Percentiles rank a stretch among this genome's conserved stretches.
These are phyloP conservation scores for Daphne laureola DNA, from an alignment of 441 rosid species.

Conservation along the genomic window DNA sequence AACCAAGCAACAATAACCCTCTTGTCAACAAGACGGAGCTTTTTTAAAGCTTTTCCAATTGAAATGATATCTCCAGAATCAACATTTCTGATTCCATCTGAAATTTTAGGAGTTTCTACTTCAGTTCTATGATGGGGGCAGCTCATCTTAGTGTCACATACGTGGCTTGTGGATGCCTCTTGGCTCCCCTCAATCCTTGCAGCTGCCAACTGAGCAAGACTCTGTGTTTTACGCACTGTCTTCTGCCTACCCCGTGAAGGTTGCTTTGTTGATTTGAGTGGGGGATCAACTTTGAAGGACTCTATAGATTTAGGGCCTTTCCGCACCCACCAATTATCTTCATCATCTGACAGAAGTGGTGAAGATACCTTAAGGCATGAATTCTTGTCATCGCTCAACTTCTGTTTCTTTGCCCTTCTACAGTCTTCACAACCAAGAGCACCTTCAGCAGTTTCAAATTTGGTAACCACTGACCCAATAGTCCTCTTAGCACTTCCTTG, in stretches of 20 bases:
- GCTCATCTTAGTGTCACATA: constrained; percentile 73
- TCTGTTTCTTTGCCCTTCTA: constrained; percentile 72
- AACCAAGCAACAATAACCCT: constrained; percentile 80
- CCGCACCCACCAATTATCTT: constrained; percentile 94
- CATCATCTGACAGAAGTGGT: constrained; percentile 78
- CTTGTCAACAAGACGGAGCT: constrained; percentile 73
- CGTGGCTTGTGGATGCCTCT: constrained; percentile 98
- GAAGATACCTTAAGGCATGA: constrained; percentile 59
- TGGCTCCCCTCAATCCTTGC: constrained; percentile 98
- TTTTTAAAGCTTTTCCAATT: constrained; percentile 72
- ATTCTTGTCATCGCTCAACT: constrained; percentile 65
- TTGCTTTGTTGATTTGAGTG: constrained; percentile 62
- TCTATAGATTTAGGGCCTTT: constrained; percentile 60
- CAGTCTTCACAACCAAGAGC: constrained; percentile 93
- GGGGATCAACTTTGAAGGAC: constrained; percentile 60
- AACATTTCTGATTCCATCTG: constrained; percentile 45
- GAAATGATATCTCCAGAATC: constrained; percentile 54
- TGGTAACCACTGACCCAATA: constrained; percentile 43
- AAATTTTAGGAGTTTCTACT: constrained; percentile 40
- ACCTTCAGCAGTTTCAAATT: constrained; percentile 51
- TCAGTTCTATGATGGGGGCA: constrained; percentile 61
- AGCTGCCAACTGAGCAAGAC: constrained; percentile 90
- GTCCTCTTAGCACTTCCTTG: constrained; percentile 68
- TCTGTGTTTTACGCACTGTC: constrained; percentile 76
- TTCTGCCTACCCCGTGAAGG: constrained; percentile 84